Conservation (phyloP, 805 yeast genomes). For the Kodamaea hsintzibuensis region DNA sequence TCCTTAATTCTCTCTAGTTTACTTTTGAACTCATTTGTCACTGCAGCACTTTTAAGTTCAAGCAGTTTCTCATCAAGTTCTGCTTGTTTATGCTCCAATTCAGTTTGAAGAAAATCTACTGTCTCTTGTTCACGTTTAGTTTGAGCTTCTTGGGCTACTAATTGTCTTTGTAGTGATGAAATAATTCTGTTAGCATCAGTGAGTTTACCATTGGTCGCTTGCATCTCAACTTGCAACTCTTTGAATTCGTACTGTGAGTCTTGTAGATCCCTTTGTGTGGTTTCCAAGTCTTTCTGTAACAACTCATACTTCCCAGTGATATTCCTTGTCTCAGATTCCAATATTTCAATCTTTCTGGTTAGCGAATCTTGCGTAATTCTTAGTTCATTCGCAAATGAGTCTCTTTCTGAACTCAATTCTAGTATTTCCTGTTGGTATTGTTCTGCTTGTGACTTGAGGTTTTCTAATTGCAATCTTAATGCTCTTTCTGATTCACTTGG, state of each 20-base stretch:
- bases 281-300: background rate
- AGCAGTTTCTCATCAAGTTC: slow-evolving; percentile 12
- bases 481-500: background rate
- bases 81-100: slow-evolving; percentile 10
- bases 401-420: background rate
- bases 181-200: background rate
- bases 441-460: background rate
- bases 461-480: background rate
- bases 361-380: background rate
- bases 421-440: background rate
- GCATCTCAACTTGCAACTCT: background rate
- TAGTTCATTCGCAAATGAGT: background rate
- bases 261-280: background rate
- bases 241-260: slow-evolving; percentile 2
- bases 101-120: slow-evolving; percentile 8
- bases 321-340: background rate
- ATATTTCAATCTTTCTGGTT: background rate
- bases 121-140: slow-evolving; percentile 9
- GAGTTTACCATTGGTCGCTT: background rate
- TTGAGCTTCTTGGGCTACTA: background rate
- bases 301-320: background rate
- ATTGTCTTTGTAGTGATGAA: background rate
- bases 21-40: slow-evolving; percentile 8
- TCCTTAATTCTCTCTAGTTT: slow-evolving; percentile 12
- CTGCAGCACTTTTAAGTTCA: slow-evolving; percentile 5